Evolutionary conservation across 2,329 filamentous ascomycete genomes (phyloP).

Genomic region (Diaporthe sp.): DNA sequence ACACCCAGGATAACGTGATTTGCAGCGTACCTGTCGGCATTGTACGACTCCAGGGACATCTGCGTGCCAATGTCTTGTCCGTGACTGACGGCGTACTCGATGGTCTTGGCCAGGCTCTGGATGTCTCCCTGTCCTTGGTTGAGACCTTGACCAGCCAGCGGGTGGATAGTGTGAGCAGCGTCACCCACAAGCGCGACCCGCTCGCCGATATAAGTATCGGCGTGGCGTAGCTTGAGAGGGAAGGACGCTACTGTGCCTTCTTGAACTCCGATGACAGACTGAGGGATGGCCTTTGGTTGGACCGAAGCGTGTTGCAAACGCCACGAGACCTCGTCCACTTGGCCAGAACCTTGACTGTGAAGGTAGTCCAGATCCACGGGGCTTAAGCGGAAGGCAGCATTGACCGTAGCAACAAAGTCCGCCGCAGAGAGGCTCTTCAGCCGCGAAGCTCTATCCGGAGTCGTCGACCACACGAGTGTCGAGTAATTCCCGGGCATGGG

Average conservation of each 20-base stretch:
- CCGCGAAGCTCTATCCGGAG: conserved; percentile 80
- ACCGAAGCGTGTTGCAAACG: conserved; percentile 78
- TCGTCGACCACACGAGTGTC: conserved; percentile 95
- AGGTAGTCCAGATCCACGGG: conserved; percentile 87
- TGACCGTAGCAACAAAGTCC: conserved; percentile 90
- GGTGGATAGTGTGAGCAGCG: conserved; percentile 95
- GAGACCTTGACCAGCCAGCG: conserved; percentile 92
- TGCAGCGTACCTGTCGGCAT: conserved; percentile 82
- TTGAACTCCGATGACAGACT: conserved; percentile 79
- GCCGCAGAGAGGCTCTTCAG: conserved; percentile 80
- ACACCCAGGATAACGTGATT: conserved; percentile 86
- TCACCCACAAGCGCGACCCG: conserved; percentile 94
- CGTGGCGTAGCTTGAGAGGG: conserved; percentile 90
- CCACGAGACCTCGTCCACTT: conserved; percentile 88
- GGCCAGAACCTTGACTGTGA: conserved; percentile 72
- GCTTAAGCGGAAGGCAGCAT: conserved; percentile 89
- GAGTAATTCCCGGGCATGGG: conserved; percentile 87
- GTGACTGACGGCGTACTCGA: conserved; percentile 82
- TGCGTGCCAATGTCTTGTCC: conserved; percentile 89
- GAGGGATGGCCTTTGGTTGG: conserved; percentile 71
- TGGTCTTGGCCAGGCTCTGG: conserved; percentile 80
- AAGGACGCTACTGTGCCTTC: conserved; percentile 88
- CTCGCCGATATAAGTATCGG: conserved; percentile 92
- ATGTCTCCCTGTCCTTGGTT: conserved; percentile 95
- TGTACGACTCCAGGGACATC: conserved; percentile 86